These are phyloP conservation scores for Trichosporon asahii DNA, from an alignment of 1,284 basidiomycete genomes.

Conservation along the genomic window DNA sequence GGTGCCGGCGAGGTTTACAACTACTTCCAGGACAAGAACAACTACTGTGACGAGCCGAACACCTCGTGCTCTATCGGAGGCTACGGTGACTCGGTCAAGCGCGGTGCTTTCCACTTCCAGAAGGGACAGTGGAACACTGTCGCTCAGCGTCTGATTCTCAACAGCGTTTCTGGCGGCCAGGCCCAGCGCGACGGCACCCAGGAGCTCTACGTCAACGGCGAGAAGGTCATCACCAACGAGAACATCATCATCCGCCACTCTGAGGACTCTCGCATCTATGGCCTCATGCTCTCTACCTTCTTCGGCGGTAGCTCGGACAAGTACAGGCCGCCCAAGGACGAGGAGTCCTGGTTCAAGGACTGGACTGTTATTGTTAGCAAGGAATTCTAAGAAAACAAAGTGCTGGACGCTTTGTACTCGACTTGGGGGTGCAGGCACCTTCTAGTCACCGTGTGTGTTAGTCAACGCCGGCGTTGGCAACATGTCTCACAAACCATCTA, in stretches of 20 bases:
- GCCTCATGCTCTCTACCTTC: constrained; percentile 66
- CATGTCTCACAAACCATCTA: neutral
- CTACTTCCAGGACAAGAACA: constrained; percentile 32
- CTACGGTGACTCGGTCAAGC: constrained; percentile 57
- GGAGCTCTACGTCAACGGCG: constrained; percentile 61
- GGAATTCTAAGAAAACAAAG: constrained; percentile 20
- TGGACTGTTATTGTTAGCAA: constrained; percentile 63
- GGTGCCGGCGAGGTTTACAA: constrained; percentile 48
- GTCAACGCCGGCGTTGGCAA: constrained; percentile 10
- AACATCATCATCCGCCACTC: constrained; percentile 57
- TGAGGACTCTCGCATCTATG: constrained; percentile 56
- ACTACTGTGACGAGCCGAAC: constrained; percentile 35
- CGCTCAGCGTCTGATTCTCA: constrained; percentile 63
- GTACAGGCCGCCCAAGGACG: constrained; percentile 60
- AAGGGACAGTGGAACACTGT: constrained; percentile 63
- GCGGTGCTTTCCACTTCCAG: constrained; percentile 67
- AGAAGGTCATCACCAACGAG: constrained; percentile 58
- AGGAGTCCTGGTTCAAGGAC: constrained; percentile 63
- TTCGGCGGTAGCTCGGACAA: constrained; percentile 55
- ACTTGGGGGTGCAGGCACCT: neutral
- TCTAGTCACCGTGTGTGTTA: neutral
- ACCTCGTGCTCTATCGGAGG: constrained; percentile 36
- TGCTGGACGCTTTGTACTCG: neutral
- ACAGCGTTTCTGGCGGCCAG: constrained; percentile 53
- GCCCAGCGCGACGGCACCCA: constrained; percentile 53